A percentile compares a stretch with the other conserved stretches of the same genome.
These are phyloP conservation scores for Penicillium malachiteum DNA, from an alignment of 495 filamentous ascomycete species.

Conservation along the genomic window DNA sequence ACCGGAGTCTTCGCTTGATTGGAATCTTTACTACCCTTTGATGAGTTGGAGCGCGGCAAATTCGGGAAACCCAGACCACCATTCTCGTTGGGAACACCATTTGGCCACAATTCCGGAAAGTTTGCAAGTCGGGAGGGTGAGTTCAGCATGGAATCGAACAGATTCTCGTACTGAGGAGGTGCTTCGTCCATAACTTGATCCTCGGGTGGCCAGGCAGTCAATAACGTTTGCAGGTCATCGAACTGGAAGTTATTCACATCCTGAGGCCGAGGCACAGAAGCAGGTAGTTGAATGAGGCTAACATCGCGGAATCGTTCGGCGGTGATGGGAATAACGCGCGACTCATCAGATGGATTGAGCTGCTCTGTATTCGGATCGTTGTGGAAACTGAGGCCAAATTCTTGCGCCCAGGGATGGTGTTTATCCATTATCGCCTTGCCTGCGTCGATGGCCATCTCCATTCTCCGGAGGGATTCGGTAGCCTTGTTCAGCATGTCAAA, in stretches of 20 bases:
- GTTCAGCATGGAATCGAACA: background rate
- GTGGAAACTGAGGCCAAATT: background rate
- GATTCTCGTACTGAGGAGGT: background rate
- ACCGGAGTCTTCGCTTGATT: background rate
- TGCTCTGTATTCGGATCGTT: background rate
- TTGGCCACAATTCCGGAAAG: constrained; percentile 3
- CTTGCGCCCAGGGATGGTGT: constrained; percentile 1
- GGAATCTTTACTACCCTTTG: background rate
- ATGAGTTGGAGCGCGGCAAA: background rate
- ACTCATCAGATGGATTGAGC: background rate
- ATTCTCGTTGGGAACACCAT: background rate
- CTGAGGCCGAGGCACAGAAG: too few relatives aligned
- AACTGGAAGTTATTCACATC: too few relatives aligned
- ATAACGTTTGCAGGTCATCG: too few relatives aligned
- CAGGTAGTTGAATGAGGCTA: too few relatives aligned
- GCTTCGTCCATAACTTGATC: background rate
- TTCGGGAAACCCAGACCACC: constrained; percentile 3
- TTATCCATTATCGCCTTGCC: background rate
- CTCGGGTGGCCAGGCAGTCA: background rate
- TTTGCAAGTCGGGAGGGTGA: background rate
- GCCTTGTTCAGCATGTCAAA: constrained; percentile 13
- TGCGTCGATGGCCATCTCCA: constrained; percentile 3
- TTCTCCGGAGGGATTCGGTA: constrained; percentile 4
- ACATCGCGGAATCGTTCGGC: too few relatives aligned
- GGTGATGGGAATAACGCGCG: too few relatives aligned